Percentiles rank a stretch among this genome's conserved stretches.
phyloP scores from a whole-genome alignment of 805 yeast species.

The Saccharomycopsis fibuligera region DNA sequence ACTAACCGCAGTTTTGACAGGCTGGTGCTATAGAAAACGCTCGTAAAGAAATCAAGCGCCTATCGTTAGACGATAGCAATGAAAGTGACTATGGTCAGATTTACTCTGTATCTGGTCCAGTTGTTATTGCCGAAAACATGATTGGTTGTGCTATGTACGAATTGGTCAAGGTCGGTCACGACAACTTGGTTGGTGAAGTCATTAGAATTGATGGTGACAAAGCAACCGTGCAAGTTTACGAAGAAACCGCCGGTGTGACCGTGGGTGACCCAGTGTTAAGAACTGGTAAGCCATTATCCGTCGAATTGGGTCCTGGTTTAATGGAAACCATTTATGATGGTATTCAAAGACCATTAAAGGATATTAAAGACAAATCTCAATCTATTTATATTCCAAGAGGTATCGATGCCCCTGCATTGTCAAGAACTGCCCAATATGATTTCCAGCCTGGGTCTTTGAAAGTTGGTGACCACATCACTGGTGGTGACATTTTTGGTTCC shows the following conservation, averaged over 20 bases:
- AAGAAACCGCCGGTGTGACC: slow-evolving; percentile 98
- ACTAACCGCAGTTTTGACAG: too few relatives aligned
- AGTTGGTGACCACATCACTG: slow-evolving; percentile 96
- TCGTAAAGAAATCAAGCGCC: slow-evolving; percentile 84
- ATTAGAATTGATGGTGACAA: slow-evolving; percentile 94
- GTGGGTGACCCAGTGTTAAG: slow-evolving; percentile 98
- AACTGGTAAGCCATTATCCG: slow-evolving; percentile 98
- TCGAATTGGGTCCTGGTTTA: slow-evolving; percentile 97
- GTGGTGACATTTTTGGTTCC: slow-evolving; percentile 91
- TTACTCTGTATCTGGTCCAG: slow-evolving; percentile 97
- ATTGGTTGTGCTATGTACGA: slow-evolving; percentile 99
- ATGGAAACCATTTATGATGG: slow-evolving; percentile 99
- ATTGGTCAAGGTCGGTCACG: slow-evolving; percentile 96
- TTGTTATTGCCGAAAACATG: slow-evolving; percentile 96
- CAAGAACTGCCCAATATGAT: slow-evolving; percentile 75
- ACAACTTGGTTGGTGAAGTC: slow-evolving; percentile 94
- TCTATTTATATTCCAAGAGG: slow-evolving; percentile 99
- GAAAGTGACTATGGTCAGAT: slow-evolving; percentile 85
- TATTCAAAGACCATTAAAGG: slow-evolving; percentile 96
- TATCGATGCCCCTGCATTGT: slow-evolving; percentile 91
- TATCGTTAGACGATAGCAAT: slow-evolving; percentile 64
- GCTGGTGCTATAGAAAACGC: slow-evolving; percentile 98
- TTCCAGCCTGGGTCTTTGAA: slow-evolving; percentile 73
- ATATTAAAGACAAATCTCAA: slow-evolving; percentile 79
- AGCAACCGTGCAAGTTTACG: slow-evolving; percentile 98